Evolutionary conservation across 2,329 filamentous ascomycete species (phyloP), one percentile per base, ranked within the genome.

Genomic region (Trichoderma arundinaceum): DNA sequence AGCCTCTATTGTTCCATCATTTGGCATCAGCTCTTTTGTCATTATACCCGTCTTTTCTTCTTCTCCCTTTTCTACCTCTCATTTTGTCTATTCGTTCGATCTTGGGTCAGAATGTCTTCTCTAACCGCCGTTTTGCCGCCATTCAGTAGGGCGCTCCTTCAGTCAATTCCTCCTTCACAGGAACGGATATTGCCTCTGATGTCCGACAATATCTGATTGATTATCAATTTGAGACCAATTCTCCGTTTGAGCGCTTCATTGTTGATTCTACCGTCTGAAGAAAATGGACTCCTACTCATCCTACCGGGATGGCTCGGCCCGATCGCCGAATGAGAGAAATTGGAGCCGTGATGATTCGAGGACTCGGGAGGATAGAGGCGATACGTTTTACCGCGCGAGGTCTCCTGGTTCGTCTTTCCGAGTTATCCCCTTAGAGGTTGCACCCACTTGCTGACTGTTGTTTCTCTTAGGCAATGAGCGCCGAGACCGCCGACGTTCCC

Each of bases 381-480:
- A 90, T 72, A 83, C 80, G 48, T 89, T 88, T 69, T 88, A 90
- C 71, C 84, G 89, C 66, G 85, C 84, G 67, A 85, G 90, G 75
- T 92, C 90, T 71, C 89, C 90, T 76, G 88, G 90, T 92, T 83
- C 75, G 88, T 84, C 38, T 41, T 52, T 28, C 22, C 7, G 44
- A 61, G 10, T n/a, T 8, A 32, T 43, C 32, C 32, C 19, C 10
- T 48, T 52, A 2, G 38, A 13, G n/a, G 10, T 39, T 22, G 28
- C 9, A 15, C 35, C 4, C 8, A 7, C 15, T 44, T 39, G 32
- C 53, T 67, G 10, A 67, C 53, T 17, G 19, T 22, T 39, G 10
- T 22, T 33, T 2, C 10, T 49, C 28, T 15, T 62, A 88, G 86
- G 82, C 56, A 81, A 81, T 68, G 87, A 90, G 17, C 83, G 87